These are phyloP conservation scores for Kluyveromyces sp. DNA, from an alignment of 1,139 yeast species.

Conservation along the genomic window DNA sequence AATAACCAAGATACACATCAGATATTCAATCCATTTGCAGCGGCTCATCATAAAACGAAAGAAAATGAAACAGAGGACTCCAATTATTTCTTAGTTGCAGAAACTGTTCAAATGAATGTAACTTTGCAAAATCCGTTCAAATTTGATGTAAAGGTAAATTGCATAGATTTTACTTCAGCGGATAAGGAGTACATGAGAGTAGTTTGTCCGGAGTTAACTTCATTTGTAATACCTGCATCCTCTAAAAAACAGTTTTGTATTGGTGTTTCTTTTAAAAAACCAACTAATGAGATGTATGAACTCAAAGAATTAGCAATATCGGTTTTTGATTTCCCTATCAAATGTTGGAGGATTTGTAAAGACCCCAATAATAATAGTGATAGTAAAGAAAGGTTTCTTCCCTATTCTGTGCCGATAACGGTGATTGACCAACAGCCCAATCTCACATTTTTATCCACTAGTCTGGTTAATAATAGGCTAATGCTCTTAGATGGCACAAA, in stretches of 20 bases:
- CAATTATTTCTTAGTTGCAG: slow-evolving; percentile 43
- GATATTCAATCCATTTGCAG: slow-evolving; percentile 27
- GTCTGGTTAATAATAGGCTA: slow-evolving; percentile 19
- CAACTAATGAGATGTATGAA: slow-evolving; percentile 32
- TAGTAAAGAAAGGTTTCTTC: slow-evolving; percentile 5
- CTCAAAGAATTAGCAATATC: slow-evolving; percentile 41
- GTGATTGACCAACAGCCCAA: slow-evolving; percentile 28
- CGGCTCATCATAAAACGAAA: slow-evolving; percentile 7
- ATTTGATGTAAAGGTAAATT: slow-evolving; percentile 59
- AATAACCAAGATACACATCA: slow-evolving; percentile 11
- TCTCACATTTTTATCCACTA: slow-evolving; percentile 19
- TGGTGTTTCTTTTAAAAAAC: slow-evolving; percentile 37
- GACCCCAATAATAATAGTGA: not conserved
- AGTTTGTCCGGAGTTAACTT: slow-evolving; percentile 17
- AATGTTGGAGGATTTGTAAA: slow-evolving; percentile 17
- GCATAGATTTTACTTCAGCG: slow-evolving; percentile 39
- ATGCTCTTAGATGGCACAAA: slow-evolving; percentile 78
- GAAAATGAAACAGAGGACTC: slow-evolving; percentile 29
- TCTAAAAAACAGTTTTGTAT: slow-evolving; percentile 36
- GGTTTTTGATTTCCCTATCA: slow-evolving; percentile 38
- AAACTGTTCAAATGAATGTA: slow-evolving; percentile 45
- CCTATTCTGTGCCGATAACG: slow-evolving; percentile 11
- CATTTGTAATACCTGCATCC: slow-evolving; percentile 35
- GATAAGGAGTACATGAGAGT: slow-evolving; percentile 27
- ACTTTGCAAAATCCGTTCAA: slow-evolving; percentile 74